Base-by-base conservation (phyloP, 2,329 filamentous ascomycete genomes). In the Stagonosporopsis chrysanthemi region DNA sequence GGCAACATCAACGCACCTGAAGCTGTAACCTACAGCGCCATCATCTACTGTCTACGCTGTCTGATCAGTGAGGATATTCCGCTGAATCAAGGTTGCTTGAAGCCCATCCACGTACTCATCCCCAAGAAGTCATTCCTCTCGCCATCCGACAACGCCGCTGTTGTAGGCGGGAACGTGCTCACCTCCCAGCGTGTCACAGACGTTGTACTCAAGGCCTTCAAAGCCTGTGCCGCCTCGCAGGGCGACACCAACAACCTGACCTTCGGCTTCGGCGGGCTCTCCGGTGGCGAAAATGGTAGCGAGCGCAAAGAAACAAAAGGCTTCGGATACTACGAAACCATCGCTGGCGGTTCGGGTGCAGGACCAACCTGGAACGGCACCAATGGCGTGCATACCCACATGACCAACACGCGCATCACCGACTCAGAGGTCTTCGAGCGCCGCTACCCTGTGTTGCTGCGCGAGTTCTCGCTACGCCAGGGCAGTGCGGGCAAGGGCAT, bases 251-350 rank as follows among this genome's bases (percentile, higher is more conserved):
- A 95, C 77, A 94, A 94, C 73, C 82, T 95, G 6, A 94, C 91
- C 0, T 95, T 95, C 69, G 91, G 90, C 60, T 91, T 91, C 67
- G 89, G 90, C 51, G 90, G 90, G 6, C 68, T 67, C 2, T 61
- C 61, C 11, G 61, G 60, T 11, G 52, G 59, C 6, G 59, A 64
- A 17, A 43, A 54, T 6, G 60, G 60, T 15, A 22, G 56, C 2
- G 61, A 60, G 12, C 64, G 68, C 40, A 82, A 84, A 52, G 82
- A 83, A n/a, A 81, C 86, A n/a, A 86, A 86, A 33, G 91, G 91
- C 0, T 95, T 95, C 70, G 91, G 91, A 9, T 95, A 94, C 80
- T 94, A 94, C 74, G 91, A 95, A 75, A 94, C 90, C 6, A 92
- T 95, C 61, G 88, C 89, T 0, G 90, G 91, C 36, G 91, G 91